Base-by-base conservation (phyloP, 495 filamentous ascomycete genomes). In the Annulohypoxylon bovei region DNA sequence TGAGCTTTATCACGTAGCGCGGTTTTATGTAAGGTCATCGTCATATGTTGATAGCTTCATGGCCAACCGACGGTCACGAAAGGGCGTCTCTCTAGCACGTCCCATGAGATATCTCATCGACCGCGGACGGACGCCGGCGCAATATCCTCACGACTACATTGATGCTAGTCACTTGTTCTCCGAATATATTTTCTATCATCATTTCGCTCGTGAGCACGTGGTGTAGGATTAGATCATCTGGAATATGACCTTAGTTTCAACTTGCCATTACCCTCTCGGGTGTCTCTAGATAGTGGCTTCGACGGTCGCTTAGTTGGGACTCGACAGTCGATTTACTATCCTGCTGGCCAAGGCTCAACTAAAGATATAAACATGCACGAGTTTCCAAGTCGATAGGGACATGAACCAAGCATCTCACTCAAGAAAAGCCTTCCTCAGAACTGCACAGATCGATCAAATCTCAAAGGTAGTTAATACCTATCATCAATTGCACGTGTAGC, bases 21-120 rank as follows among this genome's bases (percentile, higher is more conserved):
- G 18, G 6, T 22, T 54, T 56, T 28, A 52, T 27, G 25, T 49
- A 58, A 52, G 52, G 32, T 60, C 52, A 56, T 46, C 33, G 52
- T 68, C 50, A 64, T 64, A 55, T 67, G 30, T 67, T 52, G 59
- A 67, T 59, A 67, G 39, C 69, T 47, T 72, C 69, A 60, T 63
- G 28, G 40, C 52, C 27, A 25, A 35, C 30, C 0, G 14, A 56
- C 28, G 40, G 9, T 44, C 58, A 18, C 23, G 40, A 28, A 3
- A 27, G 68, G 69, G 69, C 53, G 63, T 72, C 46, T 46, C 61
- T 30, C 25, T 72, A 72, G 40, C 6, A 22, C 25, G 6, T 44
- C 50, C 63, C 69, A 49, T 64, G 64, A n/a, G 16, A 52, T 54
- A 28, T 6, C 5, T 57, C 28, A 53, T 22, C 40, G 52, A 63